Conservation (phyloP, 805 yeast species). For the Candida maesae region DNA sequence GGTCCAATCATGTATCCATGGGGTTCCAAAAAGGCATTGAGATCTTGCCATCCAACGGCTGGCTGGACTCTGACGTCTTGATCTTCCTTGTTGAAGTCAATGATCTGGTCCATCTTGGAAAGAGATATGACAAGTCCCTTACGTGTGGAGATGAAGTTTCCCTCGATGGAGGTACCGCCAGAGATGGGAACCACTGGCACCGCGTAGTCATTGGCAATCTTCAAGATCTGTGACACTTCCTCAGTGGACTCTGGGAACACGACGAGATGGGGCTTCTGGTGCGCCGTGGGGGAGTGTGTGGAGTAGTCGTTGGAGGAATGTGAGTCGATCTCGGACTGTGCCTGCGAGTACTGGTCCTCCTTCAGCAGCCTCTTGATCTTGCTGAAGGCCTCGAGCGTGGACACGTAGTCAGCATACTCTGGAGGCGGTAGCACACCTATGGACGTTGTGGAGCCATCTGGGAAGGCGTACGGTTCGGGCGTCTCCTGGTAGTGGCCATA, state of each 20-base stretch:
- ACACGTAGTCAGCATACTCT: conserved; percentile 16
- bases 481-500: conserved; percentile 14
- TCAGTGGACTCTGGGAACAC: conserved; percentile 63
- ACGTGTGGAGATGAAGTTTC: conserved; percentile 73
- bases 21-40: conserved; percentile 47
- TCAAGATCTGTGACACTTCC: conserved; percentile 60
- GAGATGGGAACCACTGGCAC: conserved; percentile 76
- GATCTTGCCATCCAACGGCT: conserved; percentile 76
- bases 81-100: conserved; percentile 57
- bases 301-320: conserved; percentile 47
- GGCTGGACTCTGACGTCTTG: conserved; percentile 73
- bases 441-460: conserved; percentile 18
- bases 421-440: conserved; percentile 15
- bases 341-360: conserved; percentile 27
- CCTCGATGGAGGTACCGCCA: conserved; percentile 79
- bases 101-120: conserved; percentile 52
- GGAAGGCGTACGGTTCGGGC: conserved; percentile 16
- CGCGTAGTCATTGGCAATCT: conserved; percentile 52
- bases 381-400: conserved; percentile 6
- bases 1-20: conserved; percentile 64
- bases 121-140: conserved; percentile 64
- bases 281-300: conserved; percentile 43
- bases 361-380: conserved; percentile 13
- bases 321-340: conserved; percentile 30
- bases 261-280: conserved; percentile 53